Evolutionary conservation across 129 eudicot genomes (phyloP), one percentile per base, ranked within the genome.

Genomic region (Kitagawia praeruptora): DNA sequence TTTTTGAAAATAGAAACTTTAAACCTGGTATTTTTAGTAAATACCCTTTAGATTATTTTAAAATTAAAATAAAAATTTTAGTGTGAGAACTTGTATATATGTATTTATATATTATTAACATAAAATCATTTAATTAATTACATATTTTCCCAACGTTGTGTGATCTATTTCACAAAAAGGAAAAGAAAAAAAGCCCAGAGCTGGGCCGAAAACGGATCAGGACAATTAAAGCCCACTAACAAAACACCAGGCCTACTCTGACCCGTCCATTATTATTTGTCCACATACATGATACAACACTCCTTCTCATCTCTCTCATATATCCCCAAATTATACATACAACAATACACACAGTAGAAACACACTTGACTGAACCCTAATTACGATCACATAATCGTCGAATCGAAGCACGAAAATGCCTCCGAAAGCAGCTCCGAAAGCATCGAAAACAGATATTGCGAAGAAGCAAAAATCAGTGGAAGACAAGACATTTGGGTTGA

Each of bases 401-500:
- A 58, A 58, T 58, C 66, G 31, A n/a, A 58, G 12, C 14, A 0
- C 66, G 16, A 74, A n/a, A 77, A 88, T 88, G 92, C 92, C 89
- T 46, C 92, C 89, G 31, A 67, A 88, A 88, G 70, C 92, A 88
- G 69, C 69, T 2, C 34, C 69, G 34, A 61, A 61, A 61, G 69
- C 69, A 79, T 82, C 84, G 53, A 88, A 88, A 84, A 80, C 89
- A 10, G 91, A 88, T 37, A 23, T 85, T 47, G 91, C 89, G 76
- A 88, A 85, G 86, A 88, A 88, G 86, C 89, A 86, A 73, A 88
- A 88, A 61, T 21, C 80, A 8, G 92, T 86, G 63, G 92, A 88
- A 80, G 92, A 88, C 82, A 88, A 88, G 79, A 88, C 89, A 28
- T 88, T 88, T 58, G 92, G 92, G 38, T 84, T 86, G 42, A 88